These are phyloP conservation scores for Suillus bovinus DNA, from an alignment of 768 basidiomycete species.

Conservation along the genomic window DNA sequence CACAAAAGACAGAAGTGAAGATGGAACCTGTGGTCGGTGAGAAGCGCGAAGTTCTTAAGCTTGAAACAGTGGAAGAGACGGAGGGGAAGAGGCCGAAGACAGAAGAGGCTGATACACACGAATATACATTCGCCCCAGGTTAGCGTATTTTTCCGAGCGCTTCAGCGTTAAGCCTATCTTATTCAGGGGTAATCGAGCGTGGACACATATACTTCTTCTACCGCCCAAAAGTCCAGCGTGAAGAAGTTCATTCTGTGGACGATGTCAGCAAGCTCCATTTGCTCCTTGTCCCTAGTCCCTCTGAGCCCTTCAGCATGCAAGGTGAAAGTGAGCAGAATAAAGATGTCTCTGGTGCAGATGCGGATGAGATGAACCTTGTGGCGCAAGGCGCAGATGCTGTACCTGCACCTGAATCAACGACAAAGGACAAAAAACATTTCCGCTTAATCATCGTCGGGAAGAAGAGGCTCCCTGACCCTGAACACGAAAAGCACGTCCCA, in stretches of 20 bases:
- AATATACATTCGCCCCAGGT: slow-evolving; percentile 16
- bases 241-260: slow-evolving; percentile 54
- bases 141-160: neutral
- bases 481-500: slow-evolving; percentile 42
- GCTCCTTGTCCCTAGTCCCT: slow-evolving; percentile 56
- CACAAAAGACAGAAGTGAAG: slow-evolving; percentile 27
- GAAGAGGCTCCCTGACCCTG: slow-evolving; percentile 56
- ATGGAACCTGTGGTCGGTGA: slow-evolving; percentile 28
- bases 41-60: slow-evolving; percentile 22
- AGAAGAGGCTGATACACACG: slow-evolving; percentile 19
- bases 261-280: slow-evolving; percentile 61
- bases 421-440: slow-evolving; percentile 43
- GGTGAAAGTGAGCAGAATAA: slow-evolving; percentile 17
- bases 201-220: slow-evolving; percentile 69
- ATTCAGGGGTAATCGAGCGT: slow-evolving; percentile 54
- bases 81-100: slow-evolving; percentile 19
- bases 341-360: slow-evolving; percentile 6
- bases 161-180: neutral
- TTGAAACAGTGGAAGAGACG: slow-evolving; percentile 20
- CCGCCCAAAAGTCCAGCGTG: slow-evolving; percentile 53
- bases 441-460: slow-evolving; percentile 56
- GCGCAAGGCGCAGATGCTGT: slow-evolving; percentile 49
- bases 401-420: slow-evolving; percentile 38
- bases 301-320: slow-evolving; percentile 36
- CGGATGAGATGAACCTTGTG: slow-evolving; percentile 44